phyloP scores from a whole-genome alignment of 2,329 filamentous ascomycete genomes.

The Trichoderma gracile region DNA sequence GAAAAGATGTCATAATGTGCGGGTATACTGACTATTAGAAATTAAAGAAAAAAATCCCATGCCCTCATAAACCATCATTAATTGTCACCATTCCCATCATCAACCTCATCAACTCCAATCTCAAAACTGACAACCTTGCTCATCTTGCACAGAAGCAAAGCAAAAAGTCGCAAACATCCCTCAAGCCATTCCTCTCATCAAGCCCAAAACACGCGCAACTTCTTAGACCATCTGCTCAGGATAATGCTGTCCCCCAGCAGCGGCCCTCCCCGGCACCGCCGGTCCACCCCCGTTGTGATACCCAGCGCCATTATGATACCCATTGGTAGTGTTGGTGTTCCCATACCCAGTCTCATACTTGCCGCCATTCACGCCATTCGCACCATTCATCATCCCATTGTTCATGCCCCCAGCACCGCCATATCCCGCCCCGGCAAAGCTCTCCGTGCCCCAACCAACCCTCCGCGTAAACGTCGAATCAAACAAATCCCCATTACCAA shows the following conservation, averaged over 20 bases:
- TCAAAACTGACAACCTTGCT: no score
- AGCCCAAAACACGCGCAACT: neutral
- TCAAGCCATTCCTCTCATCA: neutral
- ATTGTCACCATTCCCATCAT: no score
- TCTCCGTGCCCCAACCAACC: constrained; percentile 56
- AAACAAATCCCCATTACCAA: constrained; percentile 49
- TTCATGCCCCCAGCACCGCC: no score
- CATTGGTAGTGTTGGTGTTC: constrained; percentile 27
- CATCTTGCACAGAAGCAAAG: no score
- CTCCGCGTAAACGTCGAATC: constrained; percentile 59
- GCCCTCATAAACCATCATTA: no score
- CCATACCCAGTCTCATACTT: constrained; percentile 1
- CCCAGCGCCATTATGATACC: neutral
- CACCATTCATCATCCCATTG: neutral
- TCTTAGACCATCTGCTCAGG: constrained; percentile 28
- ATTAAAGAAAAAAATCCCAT: no score
- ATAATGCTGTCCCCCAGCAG: constrained; percentile 24
- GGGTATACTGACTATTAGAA: no score
- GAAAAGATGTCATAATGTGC: no score
- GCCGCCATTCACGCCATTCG: neutral
- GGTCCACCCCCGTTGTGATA: constrained; percentile 17
- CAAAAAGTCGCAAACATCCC: no score
- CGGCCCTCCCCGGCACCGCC: constrained; percentile 27
- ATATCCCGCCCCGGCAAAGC: constrained; percentile 1
- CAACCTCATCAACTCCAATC: no score